A percentile compares a stretch with the other conserved stretches of the same genome.
Evolutionary conservation across 352 stramenopile species (phyloP).

Genomic region (Phytophthora citrophthora): DNA sequence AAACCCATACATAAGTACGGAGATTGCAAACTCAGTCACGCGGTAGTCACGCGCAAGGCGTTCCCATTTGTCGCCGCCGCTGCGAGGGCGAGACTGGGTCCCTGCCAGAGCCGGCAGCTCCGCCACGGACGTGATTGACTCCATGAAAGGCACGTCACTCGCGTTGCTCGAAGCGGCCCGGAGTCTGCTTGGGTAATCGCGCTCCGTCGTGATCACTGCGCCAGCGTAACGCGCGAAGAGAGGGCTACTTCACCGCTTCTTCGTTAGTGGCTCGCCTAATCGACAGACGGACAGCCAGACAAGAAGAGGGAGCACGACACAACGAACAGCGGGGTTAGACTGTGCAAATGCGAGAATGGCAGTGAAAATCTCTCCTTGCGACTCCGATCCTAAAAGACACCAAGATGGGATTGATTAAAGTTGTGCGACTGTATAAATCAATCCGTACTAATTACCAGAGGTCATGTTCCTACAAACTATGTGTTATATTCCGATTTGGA

Average conservation of each 20-base stretch:
- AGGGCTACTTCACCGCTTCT: conserved; percentile 34
- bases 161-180: conserved; percentile 34
- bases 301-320: conserved; percentile 10
- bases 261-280: conserved; percentile 28
- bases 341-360: conserved; percentile 24
- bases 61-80: conserved; percentile 22
- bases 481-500: conserved; percentile 3
- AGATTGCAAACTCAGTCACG: conserved; percentile 40
- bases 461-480: background rate
- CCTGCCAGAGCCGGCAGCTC: conserved; percentile 19
- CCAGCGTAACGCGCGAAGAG: conserved; percentile 17
- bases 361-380: background rate
- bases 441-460: conserved; percentile 2
- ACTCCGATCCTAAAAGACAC: conserved; percentile 12
- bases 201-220: conserved; percentile 20
- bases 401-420: conserved; percentile 19
- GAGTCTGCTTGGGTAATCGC: conserved; percentile 3
- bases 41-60: conserved; percentile 32
- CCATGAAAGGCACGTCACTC: conserved; percentile 46
- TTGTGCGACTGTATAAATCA: conserved; percentile 19
- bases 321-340: conserved; percentile 13
- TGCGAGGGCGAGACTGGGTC: background rate
- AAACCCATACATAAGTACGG: conserved; percentile 43
- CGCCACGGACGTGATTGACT: conserved; percentile 30
- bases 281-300: conserved; percentile 23